These are phyloP conservation scores for Darksidea phi DNA, from an alignment of 495 filamentous ascomycete genomes.

Conservation along the genomic window DNA sequence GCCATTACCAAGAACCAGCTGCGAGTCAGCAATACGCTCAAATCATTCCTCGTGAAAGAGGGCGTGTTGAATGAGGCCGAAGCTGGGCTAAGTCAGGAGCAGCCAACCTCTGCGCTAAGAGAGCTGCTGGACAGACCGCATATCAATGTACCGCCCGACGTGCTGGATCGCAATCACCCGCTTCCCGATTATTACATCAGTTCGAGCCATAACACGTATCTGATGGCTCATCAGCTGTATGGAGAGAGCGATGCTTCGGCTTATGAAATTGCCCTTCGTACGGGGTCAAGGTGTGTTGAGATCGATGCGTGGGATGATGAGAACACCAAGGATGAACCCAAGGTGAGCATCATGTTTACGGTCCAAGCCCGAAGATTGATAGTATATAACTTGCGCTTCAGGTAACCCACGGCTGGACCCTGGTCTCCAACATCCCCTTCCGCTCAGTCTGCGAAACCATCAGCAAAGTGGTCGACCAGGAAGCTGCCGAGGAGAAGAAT, in stretches of 20 bases:
- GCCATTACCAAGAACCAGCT: conserved; percentile 46
- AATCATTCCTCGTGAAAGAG: conserved; percentile 47
- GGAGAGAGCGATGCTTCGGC: conserved; percentile 49
- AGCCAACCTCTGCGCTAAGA: conserved; percentile 37
- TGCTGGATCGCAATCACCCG: conserved; percentile 49
- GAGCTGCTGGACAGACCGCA: conserved; percentile 48
- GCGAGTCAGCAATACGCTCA: conserved; percentile 50
- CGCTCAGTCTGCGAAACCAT: conserved; percentile 54
- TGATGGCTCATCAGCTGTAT: conserved; percentile 54
- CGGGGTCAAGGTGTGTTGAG: conserved; percentile 57
- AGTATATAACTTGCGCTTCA: too few species aligned
- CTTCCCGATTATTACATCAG: conserved; percentile 57
- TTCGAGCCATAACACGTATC: conserved; percentile 54
- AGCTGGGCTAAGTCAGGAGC: conserved; percentile 40
- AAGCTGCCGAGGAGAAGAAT: conserved; percentile 40
- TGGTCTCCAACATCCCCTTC: conserved; percentile 56
- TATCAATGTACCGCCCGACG: conserved; percentile 46
- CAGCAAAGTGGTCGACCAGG: conserved; percentile 50
- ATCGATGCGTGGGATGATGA: conserved; percentile 58
- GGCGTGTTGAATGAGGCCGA: conserved; percentile 42
- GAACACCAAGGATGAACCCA: conserved; percentile 51
- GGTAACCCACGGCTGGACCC: conserved; percentile 55
- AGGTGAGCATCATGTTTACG: conserved; percentile 38
- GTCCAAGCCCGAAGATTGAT: too few species aligned
- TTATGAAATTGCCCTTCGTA: conserved; percentile 50